These are phyloP conservation scores for Athelia sp. DNA, from an alignment of 1,284 basidiomycete genomes.

Conservation along the genomic window DNA sequence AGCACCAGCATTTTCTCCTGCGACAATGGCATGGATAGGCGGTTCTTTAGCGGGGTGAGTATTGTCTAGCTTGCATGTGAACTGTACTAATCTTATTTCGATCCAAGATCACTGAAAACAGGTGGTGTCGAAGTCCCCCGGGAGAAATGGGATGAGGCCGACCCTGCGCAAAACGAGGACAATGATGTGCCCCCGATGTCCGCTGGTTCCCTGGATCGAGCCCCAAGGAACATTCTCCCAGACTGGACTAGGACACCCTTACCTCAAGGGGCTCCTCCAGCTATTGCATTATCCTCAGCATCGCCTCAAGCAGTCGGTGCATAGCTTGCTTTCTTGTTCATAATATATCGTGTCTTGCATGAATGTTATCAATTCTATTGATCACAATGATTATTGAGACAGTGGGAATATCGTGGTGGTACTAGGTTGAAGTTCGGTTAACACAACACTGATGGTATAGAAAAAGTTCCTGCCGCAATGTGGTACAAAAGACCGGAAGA, in stretches of 20 bases:
- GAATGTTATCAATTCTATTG: not conserved
- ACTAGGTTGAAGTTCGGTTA: too few species aligned
- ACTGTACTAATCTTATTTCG: slow-evolving; percentile 4
- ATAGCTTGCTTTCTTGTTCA: slow-evolving; percentile 8
- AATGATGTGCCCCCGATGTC: slow-evolving; percentile 39
- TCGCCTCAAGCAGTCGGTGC: slow-evolving; percentile 26
- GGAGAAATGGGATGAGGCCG: slow-evolving; percentile 82
- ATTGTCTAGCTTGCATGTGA: not conserved
- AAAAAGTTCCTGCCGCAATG: too few species aligned
- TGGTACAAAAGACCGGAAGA: too few species aligned
- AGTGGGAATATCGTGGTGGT: too few species aligned
- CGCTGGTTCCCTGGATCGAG: slow-evolving; percentile 30
- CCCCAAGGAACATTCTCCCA: slow-evolving; percentile 47
- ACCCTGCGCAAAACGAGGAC: slow-evolving; percentile 34
- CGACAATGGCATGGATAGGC: slow-evolving; percentile 86
- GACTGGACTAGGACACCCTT: slow-evolving; percentile 77
- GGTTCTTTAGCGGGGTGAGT: slow-evolving; percentile 87
- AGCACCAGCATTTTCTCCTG: slow-evolving; percentile 81
- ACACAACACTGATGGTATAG: too few species aligned
- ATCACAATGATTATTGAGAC: not conserved
- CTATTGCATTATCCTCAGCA: slow-evolving; percentile 16
- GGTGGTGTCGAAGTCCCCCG: slow-evolving; percentile 76
- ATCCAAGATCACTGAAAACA: slow-evolving; percentile 59
- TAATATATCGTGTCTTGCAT: not conserved
- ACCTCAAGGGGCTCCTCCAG: slow-evolving; percentile 54